Conservation (phyloP, 352 stramenopile genomes). For the Phytophthora europaea region DNA sequence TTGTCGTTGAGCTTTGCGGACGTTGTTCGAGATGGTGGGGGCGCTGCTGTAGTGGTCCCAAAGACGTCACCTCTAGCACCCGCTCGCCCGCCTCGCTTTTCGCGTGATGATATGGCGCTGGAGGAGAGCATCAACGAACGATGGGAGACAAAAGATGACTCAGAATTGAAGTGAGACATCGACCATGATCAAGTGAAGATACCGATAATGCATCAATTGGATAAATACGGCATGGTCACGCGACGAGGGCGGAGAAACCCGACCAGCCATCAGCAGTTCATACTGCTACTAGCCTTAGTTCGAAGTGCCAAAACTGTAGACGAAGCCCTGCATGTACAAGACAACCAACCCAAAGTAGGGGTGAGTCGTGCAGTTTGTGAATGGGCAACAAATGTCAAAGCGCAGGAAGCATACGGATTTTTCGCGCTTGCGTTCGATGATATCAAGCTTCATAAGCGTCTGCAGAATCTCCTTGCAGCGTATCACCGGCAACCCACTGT, state of each 20-base stretch:
- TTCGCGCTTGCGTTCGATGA: conserved; percentile 81
- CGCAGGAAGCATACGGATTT: conserved; percentile 61
- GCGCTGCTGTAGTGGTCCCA: conserved; percentile 38
- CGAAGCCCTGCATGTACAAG: conserved; percentile 57
- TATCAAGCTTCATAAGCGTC: conserved; percentile 88
- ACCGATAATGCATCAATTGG: conserved; percentile 21
- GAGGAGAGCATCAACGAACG: conserved; percentile 76
- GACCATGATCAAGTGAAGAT: conserved; percentile 3
- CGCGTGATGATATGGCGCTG: conserved; percentile 63
- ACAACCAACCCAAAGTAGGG: background rate
- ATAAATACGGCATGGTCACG: conserved; percentile 56
- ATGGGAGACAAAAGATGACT: conserved; percentile 80
- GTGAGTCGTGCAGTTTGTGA: background rate
- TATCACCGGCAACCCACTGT: conserved; percentile 82
- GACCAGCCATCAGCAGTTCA: background rate
- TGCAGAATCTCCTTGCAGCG: conserved; percentile 91
- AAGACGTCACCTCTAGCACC: conserved; percentile 56
- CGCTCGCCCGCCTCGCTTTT: conserved; percentile 51
- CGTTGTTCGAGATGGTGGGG: conserved; percentile 75
- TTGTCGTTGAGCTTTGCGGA: conserved; percentile 91
- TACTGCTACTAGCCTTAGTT: conserved; percentile 18
- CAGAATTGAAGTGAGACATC: conserved; percentile 61
- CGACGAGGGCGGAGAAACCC: background rate
- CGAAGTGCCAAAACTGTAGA: conserved; percentile 70
- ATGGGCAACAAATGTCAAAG: background rate